Evolutionary conservation across 306 rosid species (phyloP), one percentile per base, ranked within the genome.

Genomic region (Vachellia collinsii): DNA sequence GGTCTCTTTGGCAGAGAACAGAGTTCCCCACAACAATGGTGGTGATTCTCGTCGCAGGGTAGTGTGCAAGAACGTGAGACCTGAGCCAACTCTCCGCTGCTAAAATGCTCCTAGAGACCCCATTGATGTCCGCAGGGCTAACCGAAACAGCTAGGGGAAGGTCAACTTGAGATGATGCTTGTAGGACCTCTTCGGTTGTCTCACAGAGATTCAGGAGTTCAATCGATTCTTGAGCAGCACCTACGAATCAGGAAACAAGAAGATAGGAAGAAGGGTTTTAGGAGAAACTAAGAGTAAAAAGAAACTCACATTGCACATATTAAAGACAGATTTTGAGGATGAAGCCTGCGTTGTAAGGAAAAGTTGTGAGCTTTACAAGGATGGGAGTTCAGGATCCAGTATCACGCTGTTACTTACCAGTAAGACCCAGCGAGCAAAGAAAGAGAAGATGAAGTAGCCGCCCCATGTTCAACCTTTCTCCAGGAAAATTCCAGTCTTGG

Each of bases 81-180:
- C 91, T 92, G 53, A 94, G 92, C 97, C 97, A 91, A 10, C 22
- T 74, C 85, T 94, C 98, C 12, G 97, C 98, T 56, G 25, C 64
- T 53, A 92, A 64, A 82, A 92, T 85, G 86, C 84, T 88, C 77
- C 61, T 74, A 17, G 97, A 89, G 41, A 92, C 90, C 71, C 63
- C 83, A 20, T 67, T 76, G 75, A 94, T 91, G 66, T 89, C 72
- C 69, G 1, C 79, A 41, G 41, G 62, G 74, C 79, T 75, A 36
- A 94, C 80, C 5, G 86, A 77, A 90, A 92, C 89, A 71, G 98
- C 97, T 34, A 85, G 37, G 19, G 93, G 91, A 85, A 83, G 81
- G 7, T 83, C 83, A 53, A 85, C 37, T n/a, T 43, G 68, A 76
- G 88, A 73, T 19, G 85, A 70, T 8, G 80, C 80, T 82, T 72